Evolutionary conservation across 306 rosid species (phyloP), one percentile per base, ranked within the genome.

Genomic region (Quercus agrifolia): DNA sequence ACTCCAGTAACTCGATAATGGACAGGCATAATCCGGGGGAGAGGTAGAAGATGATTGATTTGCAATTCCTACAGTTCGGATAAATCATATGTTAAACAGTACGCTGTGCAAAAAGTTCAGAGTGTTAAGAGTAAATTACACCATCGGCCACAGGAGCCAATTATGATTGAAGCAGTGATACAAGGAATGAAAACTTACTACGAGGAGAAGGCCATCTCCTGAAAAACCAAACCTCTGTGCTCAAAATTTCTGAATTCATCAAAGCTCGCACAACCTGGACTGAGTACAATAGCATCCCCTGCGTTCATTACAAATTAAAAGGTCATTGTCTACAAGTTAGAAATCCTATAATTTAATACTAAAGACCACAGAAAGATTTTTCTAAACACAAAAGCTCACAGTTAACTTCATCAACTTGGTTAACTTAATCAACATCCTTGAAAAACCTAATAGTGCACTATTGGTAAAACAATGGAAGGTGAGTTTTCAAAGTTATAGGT

Each of bases 181-280:
- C 17, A 49, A 4, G 5, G 20, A 54, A 57, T 70, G 56, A 4
- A 18, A 78, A 66, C 72, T 71, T 73, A 73, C 41, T 49, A 17
- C 20, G 41, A 75, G 75, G 77, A 21, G 13, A 20, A 19, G 57
- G 83, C 83, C 33, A 83, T 80, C 56, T 75, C 86, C 80, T 75
- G 83, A 59, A 83, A 83, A 55, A 70, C 80, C 83, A 75, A 61
- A 46, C 86, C 81, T 64, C 81, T 75, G 49, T 83, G 86, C 86
- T 83, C 83, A 66, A 83, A 83, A 67, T 75, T 70, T 69, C 38
- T 70, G 57, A 83, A 79, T 20, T 83, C 83, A 64, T 83, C 83
- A 71, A 79, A 83, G 86, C 83, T 83, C 31, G 83, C 68, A 59
- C 86, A 83, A 27, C 80, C 83, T 12, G 80, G 86, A 70, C 83